Evolutionary conservation across 257 asterid species (phyloP), one percentile per base, ranked within the genome.

Genomic region (Gentiana macrophylla): DNA sequence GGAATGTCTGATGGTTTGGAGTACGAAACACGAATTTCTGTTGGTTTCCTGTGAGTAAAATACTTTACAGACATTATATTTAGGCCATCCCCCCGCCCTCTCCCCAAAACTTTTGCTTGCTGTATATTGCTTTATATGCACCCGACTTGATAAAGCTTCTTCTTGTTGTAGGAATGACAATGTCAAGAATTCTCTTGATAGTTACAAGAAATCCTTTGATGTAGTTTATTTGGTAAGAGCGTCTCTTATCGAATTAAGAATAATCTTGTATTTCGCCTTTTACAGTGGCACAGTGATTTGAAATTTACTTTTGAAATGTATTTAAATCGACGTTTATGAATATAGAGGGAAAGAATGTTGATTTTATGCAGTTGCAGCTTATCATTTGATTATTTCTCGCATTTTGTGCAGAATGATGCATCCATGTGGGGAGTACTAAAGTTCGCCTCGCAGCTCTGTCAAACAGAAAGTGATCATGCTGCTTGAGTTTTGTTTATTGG

Each of bases 1-100:
- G 94, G 97, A 66, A 89, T 89, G 95, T 84, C 95, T 43, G 95
- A 89, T 61, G 95, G 97, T 68, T 72, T 89, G 74, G 80, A 80
- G 69, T 89, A 81, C 60, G 74, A 74, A 46, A 78, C 94, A 61
- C 75, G 83, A 67, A 89, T 89, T 67, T 89, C 97, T 50, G 84
- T 86, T 44, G 97, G 95, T 67, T 89, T 86, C 70, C 75, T 89
- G 95, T 89, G 72, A 89, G 97, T 83, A 50, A 35, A 52, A 58
- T 50, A 13, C 38, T 37, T 5, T 5, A 24, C 24, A 24, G 24
- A 41, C 9, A 41, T 5, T 2, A 5, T 41, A 7, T 41, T 41
- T 0, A 41, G 9, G 46, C 9, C 5, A 1, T 10, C 46, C 44
- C n/a, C n/a, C 44, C 44, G 0, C 44, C 44, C 44, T 0, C 24